Base-by-base conservation (phyloP, 2,329 filamentous ascomycete species). In the Nemania abortiva region DNA sequence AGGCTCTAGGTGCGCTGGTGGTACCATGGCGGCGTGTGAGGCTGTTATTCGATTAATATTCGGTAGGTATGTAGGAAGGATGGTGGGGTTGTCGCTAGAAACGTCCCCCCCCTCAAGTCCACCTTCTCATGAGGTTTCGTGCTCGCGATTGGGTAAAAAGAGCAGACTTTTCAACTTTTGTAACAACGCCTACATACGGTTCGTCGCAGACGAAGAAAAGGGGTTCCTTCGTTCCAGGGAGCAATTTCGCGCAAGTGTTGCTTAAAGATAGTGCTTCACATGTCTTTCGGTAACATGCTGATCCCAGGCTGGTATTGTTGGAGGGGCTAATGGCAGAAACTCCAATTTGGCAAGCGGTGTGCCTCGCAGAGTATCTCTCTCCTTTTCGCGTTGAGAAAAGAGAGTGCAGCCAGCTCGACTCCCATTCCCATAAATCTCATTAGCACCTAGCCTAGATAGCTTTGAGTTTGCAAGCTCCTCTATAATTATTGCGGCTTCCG, bases 1-100 rank as follows among this genome's bases (percentile, higher is more conserved):
- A 20, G 94, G 93, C 73, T 92, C 88, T 29, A 97, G 90, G 75
- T 92, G 88, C 1, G 82, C 81, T n/a, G 90, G 91, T 68, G 84
- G 86, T 22, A 73, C 63, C 74, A 74, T 74, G 31, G 45, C 31
- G 49, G 54, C 20, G 59, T 50, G 20, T 3, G 31, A 39, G 18
- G 20, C 7, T 55, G 39, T 50, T 58, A 52, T 47, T 37, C n/a
- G 57, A 20, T 56, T 34, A 24, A 47, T 18, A 61, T 20, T 59
- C 34, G 34, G 13, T 59, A 31, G 37, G 13, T 42, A 15, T 34
- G 22, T 20, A 15, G 10, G 29, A 22, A 13, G 15, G 56, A 60
- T 60, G 57, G 57, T 50, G 58, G 58, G 58, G 49, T 61, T 42
- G 22, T 39, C 24, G 18, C 2, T 42, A 9, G 39, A 42, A 37